A percentile compares a stretch with the other conserved stretches of the same genome.
phyloP scores from a whole-genome alignment of 1,139 yeast species.

The Protomyces gravidus region DNA sequence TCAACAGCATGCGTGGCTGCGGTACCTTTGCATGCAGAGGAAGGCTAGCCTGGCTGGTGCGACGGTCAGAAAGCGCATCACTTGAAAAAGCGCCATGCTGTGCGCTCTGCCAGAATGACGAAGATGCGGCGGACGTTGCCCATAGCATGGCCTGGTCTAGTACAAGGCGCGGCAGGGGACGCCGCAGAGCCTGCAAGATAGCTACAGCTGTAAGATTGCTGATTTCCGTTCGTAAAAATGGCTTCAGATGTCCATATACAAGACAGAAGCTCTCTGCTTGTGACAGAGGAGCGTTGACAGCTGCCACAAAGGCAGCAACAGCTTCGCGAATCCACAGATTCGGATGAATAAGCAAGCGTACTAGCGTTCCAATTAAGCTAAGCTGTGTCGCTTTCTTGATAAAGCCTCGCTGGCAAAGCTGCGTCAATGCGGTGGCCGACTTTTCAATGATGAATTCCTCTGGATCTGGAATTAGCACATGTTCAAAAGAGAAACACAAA shows the following conservation, averaged over 20 bases:
- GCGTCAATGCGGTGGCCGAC: constrained; percentile 64
- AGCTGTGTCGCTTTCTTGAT: constrained; percentile 49
- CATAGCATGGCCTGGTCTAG: constrained; percentile 66
- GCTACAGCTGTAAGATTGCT: constrained; percentile 49
- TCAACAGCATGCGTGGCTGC: constrained; percentile 34
- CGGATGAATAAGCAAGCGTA: constrained; percentile 69
- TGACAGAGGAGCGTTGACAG: constrained; percentile 58
- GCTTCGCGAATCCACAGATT: constrained; percentile 76
- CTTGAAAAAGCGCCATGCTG: constrained; percentile 6
- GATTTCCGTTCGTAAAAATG: constrained; percentile 72
- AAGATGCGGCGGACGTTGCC: constrained; percentile 55
- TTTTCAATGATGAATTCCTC: constrained; percentile 80
- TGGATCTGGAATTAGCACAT: constrained; percentile 42
- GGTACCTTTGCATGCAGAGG: not conserved
- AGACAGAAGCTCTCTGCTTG: constrained; percentile 80
- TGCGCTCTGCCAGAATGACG: constrained; percentile 71
- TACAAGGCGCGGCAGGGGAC: constrained; percentile 62
- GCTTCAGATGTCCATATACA: constrained; percentile 73
- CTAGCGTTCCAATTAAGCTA: constrained; percentile 50
- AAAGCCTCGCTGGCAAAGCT: constrained; percentile 54
- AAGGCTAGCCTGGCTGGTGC: not conserved
- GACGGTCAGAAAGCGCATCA: not conserved
- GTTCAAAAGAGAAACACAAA: not conserved
- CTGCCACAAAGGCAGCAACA: constrained; percentile 56
- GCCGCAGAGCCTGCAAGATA: constrained; percentile 59